These are phyloP conservation scores for Aeschynomene evenia DNA, from an alignment of 306 rosid genomes.

Conservation along the genomic window DNA sequence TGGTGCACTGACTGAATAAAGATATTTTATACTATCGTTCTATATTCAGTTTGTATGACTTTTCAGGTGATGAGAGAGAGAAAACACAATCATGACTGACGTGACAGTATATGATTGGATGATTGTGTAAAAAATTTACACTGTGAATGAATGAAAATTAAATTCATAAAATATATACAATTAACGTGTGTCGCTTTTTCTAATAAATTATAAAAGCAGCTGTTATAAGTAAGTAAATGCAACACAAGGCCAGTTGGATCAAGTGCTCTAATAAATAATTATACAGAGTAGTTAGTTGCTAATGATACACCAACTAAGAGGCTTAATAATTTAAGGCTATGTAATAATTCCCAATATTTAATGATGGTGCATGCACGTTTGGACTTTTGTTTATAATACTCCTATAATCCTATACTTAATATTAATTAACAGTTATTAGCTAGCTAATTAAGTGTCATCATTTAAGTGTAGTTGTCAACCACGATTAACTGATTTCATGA, in stretches of 20 bases:
- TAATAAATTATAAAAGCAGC: not conserved
- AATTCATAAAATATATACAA: no score
- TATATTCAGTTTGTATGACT: no score
- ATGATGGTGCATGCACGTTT: slow-evolving; percentile 24
- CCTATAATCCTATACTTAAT: not conserved
- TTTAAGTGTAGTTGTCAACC: slow-evolving; percentile 18
- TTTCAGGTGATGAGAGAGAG: no score
- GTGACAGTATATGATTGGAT: no score
- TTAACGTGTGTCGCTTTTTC: not conserved
- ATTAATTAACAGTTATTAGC: no score
- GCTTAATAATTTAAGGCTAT: not conserved
- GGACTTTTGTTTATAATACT: not conserved
- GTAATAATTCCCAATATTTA: not conserved
- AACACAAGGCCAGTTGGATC: slow-evolving; percentile 7
- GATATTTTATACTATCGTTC: no score
- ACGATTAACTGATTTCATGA: not conserved
- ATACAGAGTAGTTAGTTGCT: not conserved
- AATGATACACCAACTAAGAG: slow-evolving; percentile 10
- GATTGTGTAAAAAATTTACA: no score
- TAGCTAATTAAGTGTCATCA: not conserved
- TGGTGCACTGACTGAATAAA: no score
- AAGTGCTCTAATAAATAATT: not conserved
- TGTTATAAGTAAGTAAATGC: not conserved
- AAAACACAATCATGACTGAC: no score
- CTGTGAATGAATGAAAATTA: no score